These are phyloP conservation scores for Wickerhamiella shivajii DNA, from an alignment of 805 yeast species.

Conservation along the genomic window DNA sequence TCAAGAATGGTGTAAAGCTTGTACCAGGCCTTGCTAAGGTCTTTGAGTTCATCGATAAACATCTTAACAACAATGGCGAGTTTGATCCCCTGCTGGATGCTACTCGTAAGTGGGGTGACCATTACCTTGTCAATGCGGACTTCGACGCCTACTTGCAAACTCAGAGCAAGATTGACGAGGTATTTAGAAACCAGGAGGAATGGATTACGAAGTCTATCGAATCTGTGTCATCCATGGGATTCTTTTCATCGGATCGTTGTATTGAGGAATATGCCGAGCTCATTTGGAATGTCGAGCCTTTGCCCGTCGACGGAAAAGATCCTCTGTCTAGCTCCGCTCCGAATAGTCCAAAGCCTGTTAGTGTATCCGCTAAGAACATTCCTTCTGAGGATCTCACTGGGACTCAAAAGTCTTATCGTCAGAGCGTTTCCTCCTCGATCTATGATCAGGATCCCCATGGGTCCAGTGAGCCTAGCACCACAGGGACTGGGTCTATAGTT, in stretches of 20 bases:
- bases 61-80: slow-evolving; percentile 50
- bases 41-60: slow-evolving; percentile 54
- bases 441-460: too few relatives aligned
- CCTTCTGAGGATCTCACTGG: too few relatives aligned
- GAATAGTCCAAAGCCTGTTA: too few relatives aligned
- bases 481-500: too few relatives aligned
- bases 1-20: slow-evolving; percentile 40
- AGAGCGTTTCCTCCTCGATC: too few relatives aligned
- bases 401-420: too few relatives aligned
- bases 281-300: slow-evolving; percentile 85
- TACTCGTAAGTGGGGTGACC: slow-evolving; percentile 61
- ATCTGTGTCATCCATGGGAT: slow-evolving; percentile 86
- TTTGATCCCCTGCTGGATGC: slow-evolving; percentile 56
- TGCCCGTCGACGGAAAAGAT: slow-evolving; percentile 10
- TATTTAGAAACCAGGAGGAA: slow-evolving; percentile 45
- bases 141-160: slow-evolving; percentile 77
- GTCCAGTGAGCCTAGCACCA: too few relatives aligned
- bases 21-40: slow-evolving; percentile 51
- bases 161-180: slow-evolving; percentile 60
- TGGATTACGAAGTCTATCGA: slow-evolving; percentile 69
- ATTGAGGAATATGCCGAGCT: slow-evolving; percentile 83
- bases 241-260: slow-evolving; percentile 81
- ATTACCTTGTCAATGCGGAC: slow-evolving; percentile 78
- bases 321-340: too few relatives aligned
- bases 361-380: too few relatives aligned